These are phyloP conservation scores for Domatiomyces catenatus DNA, from an alignment of 2,329 filamentous ascomycete genomes.

Conservation along the genomic window DNA sequence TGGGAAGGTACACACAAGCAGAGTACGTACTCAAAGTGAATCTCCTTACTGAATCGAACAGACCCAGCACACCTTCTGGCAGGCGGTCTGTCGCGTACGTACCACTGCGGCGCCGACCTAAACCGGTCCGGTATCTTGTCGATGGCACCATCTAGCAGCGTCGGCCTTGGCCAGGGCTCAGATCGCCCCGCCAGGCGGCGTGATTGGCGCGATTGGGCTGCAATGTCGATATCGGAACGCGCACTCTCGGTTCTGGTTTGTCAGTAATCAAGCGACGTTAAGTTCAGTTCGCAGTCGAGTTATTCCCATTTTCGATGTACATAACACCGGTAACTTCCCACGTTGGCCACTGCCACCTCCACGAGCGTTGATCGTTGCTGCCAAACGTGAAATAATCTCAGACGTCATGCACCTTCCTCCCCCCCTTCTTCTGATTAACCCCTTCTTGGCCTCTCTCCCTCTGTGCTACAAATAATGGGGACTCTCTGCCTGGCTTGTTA, in stretches of 20 bases:
- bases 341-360: neutral
- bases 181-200: too few species aligned
- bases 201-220: neutral
- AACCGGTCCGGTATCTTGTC: too few species aligned
- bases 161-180: too few species aligned
- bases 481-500: neutral
- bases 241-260: neutral
- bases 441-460: neutral
- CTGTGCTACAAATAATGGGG: neutral
- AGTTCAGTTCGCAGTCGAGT: neutral
- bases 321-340: neutral
- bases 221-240: neutral
- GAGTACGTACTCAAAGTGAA: too few species aligned
- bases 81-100: too few species aligned
- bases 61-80: too few species aligned
- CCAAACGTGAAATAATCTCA: neutral
- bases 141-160: too few species aligned
- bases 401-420: neutral
- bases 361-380: neutral
- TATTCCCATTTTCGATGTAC: neutral
- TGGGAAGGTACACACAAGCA: too few species aligned
- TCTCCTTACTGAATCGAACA: too few species aligned
- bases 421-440: neutral
- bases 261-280: neutral
- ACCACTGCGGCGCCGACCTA: too few species aligned